Percentiles rank a stretch among this genome's conserved stretches.
Conservation (phyloP, 176 grass and related monocot genomes). For the Thalia dealbata region DNA sequence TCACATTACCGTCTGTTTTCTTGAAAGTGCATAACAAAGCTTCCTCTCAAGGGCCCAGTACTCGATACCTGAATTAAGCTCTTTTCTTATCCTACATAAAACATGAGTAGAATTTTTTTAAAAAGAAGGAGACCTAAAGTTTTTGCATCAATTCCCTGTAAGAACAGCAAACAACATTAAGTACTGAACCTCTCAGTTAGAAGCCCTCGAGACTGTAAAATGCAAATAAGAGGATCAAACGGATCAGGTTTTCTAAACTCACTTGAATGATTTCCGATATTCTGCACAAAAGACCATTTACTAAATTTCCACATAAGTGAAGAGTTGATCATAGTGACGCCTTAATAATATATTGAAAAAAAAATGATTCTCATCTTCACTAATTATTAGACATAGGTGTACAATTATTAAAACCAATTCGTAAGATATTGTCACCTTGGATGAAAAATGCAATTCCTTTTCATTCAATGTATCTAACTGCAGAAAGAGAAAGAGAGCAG, state of each 20-base stretch:
- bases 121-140: not conserved
- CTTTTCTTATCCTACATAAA: conserved; percentile 42
- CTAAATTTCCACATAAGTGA: not conserved
- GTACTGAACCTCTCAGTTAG: conserved; percentile 44
- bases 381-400: conserved; percentile 20
- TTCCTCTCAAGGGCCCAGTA: conserved; percentile 85
- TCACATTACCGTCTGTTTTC: conserved; percentile 46
- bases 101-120: conserved; percentile 2
- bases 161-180: conserved; percentile 1
- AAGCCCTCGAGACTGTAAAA: conserved; percentile 57
- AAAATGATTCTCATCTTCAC: not conserved
- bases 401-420: conserved; percentile 26
- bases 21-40: conserved; percentile 59
- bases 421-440: conserved; percentile 19
- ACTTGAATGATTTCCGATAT: conserved; percentile 1
- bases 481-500: conserved; percentile 22
- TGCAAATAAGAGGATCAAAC: conserved; percentile 37
- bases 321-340: not conserved
- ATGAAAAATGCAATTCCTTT: conserved; percentile 34
- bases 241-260: conserved; percentile 35
- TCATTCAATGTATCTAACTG: conserved; percentile 92
- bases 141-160: not conserved
- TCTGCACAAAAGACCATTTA: conserved; percentile 23
- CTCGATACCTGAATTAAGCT: conserved; percentile 61
- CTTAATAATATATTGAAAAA: not conserved